Conservation (phyloP, 768 basidiomycete species). For the Daedaleopsis nitida region DNA sequence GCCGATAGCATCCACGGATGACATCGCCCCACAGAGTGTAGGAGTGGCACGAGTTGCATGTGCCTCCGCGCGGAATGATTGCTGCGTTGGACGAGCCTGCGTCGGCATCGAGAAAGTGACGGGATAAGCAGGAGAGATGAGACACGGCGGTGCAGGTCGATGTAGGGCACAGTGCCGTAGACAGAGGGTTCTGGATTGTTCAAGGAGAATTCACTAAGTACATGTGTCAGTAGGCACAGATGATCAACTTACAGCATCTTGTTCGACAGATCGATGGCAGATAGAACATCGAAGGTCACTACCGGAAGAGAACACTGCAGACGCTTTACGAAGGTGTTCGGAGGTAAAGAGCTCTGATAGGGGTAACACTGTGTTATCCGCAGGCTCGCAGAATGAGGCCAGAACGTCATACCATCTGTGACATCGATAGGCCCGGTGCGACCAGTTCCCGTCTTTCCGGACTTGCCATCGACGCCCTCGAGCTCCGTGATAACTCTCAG, state of each 20-base stretch:
- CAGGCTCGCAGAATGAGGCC: background rate
- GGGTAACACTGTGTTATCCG: slow-evolving; percentile 8
- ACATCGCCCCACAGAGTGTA: slow-evolving; percentile 75
- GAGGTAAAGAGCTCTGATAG: slow-evolving; percentile 49
- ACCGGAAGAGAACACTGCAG: slow-evolving; percentile 40
- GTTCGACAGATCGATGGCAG: slow-evolving; percentile 46
- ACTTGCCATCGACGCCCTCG: slow-evolving; percentile 72
- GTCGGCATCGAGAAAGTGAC: slow-evolving; percentile 40
- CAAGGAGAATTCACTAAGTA: background rate
- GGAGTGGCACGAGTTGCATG: slow-evolving; percentile 50
- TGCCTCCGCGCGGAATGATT: slow-evolving; percentile 65
- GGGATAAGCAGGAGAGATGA: slow-evolving; percentile 60
- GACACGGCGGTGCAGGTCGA: slow-evolving; percentile 51
- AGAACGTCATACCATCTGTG: slow-evolving; percentile 49
- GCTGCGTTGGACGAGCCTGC: slow-evolving; percentile 16
- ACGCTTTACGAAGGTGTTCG: slow-evolving; percentile 50
- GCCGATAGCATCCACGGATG: slow-evolving; percentile 60
- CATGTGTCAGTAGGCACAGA: slow-evolving; percentile 6
- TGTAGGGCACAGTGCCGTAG: slow-evolving; percentile 55
- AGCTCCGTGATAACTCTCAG: slow-evolving; percentile 55
- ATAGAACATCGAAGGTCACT: slow-evolving; percentile 45
- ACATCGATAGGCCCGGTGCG: slow-evolving; percentile 56
- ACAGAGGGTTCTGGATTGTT: slow-evolving; percentile 48
- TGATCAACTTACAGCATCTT: slow-evolving; percentile 41
- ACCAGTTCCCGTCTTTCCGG: slow-evolving; percentile 54